Evolutionary conservation across 305 asterid genomes (phyloP).

Genomic region (Fraxinus velutina): DNA sequence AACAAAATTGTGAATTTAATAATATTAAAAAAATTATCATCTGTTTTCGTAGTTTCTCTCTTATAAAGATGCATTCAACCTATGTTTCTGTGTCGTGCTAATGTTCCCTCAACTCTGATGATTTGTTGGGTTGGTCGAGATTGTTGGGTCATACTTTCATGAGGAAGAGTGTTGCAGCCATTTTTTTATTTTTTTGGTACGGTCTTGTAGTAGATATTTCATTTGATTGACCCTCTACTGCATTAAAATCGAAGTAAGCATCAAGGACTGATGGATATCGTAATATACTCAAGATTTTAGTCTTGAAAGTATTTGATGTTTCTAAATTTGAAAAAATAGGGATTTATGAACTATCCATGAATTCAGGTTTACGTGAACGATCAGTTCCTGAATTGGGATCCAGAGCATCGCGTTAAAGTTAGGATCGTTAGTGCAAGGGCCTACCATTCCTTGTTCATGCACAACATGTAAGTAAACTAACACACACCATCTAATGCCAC

Average conservation of each 20-base stretch:
- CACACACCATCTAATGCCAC: neutral
- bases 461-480: conserved; percentile 69
- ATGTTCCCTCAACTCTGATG: neutral
- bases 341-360: neutral
- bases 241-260: neutral
- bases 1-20: neutral
- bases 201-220: neutral
- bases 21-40: neutral
- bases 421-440: conserved; percentile 96
- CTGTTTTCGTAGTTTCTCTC: neutral
- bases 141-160: neutral
- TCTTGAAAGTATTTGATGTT: neutral
- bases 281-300: neutral
- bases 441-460: conserved; percentile 92
- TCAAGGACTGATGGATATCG: neutral
- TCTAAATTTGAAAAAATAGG: neutral
- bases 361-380: conserved; percentile 86
- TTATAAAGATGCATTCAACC: neutral
- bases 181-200: neutral
- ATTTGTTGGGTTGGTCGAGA: neutral
- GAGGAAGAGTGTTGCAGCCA: neutral
- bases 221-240: neutral
- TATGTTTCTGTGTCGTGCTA: neutral
- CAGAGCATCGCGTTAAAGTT: conserved; percentile 81
- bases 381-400: conserved; percentile 93